These are phyloP conservation scores for Pythium dissotocum DNA, from an alignment of 352 stramenopile genomes.

Conservation along the genomic window DNA sequence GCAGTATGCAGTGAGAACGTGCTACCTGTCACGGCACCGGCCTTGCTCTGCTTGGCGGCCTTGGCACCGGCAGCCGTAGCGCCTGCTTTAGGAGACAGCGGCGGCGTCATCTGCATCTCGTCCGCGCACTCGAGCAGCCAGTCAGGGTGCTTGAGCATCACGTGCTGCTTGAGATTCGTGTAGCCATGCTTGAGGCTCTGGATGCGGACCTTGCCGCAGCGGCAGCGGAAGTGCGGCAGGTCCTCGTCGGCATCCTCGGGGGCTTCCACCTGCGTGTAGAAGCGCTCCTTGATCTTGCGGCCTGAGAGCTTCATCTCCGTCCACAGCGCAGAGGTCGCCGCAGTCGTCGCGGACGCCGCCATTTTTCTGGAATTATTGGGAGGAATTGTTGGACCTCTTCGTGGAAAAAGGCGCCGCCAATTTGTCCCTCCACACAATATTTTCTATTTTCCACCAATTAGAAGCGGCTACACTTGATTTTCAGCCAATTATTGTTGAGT, in stretches of 20 bases:
- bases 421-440: slow-evolving; percentile 17
- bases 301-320: slow-evolving; percentile 25
- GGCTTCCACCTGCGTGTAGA: slow-evolving; percentile 27
- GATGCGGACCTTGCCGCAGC: slow-evolving; percentile 58
- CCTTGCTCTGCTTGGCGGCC: slow-evolving; percentile 1
- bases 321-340: slow-evolving; percentile 6
- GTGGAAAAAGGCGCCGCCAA: not conserved
- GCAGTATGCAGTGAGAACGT: not conserved
- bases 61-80: not conserved
- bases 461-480: not conserved
- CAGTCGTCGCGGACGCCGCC: not conserved
- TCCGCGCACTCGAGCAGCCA: slow-evolving; percentile 38
- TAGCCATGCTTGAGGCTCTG: slow-evolving; percentile 58
- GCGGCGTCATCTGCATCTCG: slow-evolving; percentile 23
- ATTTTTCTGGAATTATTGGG: slow-evolving; percentile 15
- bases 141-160: slow-evolving; percentile 62
- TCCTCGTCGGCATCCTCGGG: slow-evolving; percentile 15
- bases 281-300: slow-evolving; percentile 29
- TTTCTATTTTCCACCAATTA: slow-evolving; percentile 26
- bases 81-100: slow-evolving; percentile 7
- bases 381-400: slow-evolving; percentile 1
- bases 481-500: slow-evolving; percentile 1
- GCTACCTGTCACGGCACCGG: not conserved
- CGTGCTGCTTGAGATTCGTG: slow-evolving; percentile 68
- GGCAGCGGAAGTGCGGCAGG: slow-evolving; percentile 46